A percentile compares a stretch with the other conserved stretches of the same genome.
Conservation (phyloP, 2,329 filamentous ascomycete genomes). For the Canariomyces notabilis region DNA sequence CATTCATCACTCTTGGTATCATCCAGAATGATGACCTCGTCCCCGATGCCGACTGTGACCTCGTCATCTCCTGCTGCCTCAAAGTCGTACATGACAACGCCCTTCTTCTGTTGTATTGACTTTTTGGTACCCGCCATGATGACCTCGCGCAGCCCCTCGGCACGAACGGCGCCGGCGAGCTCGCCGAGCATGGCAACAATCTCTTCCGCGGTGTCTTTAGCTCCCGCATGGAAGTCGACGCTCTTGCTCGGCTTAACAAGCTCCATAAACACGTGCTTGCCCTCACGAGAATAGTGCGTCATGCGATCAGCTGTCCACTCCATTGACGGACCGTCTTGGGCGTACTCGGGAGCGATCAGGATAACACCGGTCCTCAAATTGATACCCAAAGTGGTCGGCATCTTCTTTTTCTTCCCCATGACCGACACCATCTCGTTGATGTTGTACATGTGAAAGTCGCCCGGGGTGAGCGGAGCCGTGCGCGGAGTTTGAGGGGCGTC, state of each 20-base stretch:
- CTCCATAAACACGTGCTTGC: conserved; percentile 96
- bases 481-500: conserved; percentile 33
- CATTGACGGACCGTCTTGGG: conserved; percentile 75
- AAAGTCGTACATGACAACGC: conserved; percentile 88
- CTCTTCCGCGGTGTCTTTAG: conserved; percentile 93
- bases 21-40: conserved; percentile 87
- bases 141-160: conserved; percentile 80
- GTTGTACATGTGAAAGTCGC: conserved; percentile 90
- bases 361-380: conserved; percentile 85
- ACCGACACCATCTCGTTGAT: conserved; percentile 97
- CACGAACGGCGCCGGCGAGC: conserved; percentile 76
- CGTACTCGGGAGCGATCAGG: conserved; percentile 82
- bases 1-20: conserved; percentile 93
- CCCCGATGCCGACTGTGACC: conserved; percentile 82
- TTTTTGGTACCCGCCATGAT: conserved; percentile 67
- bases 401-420: conserved; percentile 95
- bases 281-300: conserved; percentile 96
- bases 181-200: conserved; percentile 87
- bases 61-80: conserved; percentile 95
- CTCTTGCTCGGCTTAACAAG: conserved; percentile 89
- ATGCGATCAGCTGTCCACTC: conserved; percentile 95
- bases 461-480: conserved; percentile 53
- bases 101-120: conserved; percentile 60
- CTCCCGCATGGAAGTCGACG: conserved; percentile 92
- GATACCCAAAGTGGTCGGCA: conserved; percentile 94